Evolutionary conservation across 1,284 basidiomycete genomes (phyloP).

Genomic region (Singerocomus inundabilis): DNA sequence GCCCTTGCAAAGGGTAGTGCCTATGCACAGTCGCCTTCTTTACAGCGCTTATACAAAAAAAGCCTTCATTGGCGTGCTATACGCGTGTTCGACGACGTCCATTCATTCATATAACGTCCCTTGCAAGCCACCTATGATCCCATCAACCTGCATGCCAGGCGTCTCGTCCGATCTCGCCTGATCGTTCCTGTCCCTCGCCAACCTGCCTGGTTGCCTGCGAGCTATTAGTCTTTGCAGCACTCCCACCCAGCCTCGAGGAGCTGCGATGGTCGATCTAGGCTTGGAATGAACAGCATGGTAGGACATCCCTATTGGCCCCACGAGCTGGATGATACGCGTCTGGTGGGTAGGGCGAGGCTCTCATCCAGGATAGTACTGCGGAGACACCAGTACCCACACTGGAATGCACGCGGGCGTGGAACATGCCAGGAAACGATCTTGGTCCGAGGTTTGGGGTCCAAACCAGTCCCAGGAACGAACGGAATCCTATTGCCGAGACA

Average conservation of each 20-base stretch:
- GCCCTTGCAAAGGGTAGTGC: too few relatives aligned
- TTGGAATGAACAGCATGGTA: slow-evolving; percentile 2
- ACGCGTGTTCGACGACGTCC: not conserved
- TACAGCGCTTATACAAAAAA: too few relatives aligned
- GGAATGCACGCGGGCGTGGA: too few relatives aligned
- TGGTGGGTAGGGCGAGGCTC: not conserved
- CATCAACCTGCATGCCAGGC: not conserved
- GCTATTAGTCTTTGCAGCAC: not conserved
- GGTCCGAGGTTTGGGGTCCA: too few relatives aligned
- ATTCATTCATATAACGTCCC: not conserved
- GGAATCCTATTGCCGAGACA: too few relatives aligned
- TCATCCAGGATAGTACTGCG: not conserved
- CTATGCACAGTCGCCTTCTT: too few relatives aligned
- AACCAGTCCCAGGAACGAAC: too few relatives aligned
- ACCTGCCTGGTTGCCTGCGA: too few relatives aligned
- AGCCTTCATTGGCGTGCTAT: not conserved
- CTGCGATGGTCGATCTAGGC: not conserved
- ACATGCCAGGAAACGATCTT: too few relatives aligned
- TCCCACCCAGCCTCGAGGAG: not conserved
- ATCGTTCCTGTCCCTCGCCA: not conserved
- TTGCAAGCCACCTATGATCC: not conserved
- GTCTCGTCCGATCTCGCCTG: not conserved
- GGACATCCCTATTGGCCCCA: not conserved
- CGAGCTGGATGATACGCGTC: too few relatives aligned
- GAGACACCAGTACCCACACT: too few relatives aligned